Base-by-base conservation (phyloP, 2,329 filamentous ascomycete species). In the Epicoccum nigrum region DNA sequence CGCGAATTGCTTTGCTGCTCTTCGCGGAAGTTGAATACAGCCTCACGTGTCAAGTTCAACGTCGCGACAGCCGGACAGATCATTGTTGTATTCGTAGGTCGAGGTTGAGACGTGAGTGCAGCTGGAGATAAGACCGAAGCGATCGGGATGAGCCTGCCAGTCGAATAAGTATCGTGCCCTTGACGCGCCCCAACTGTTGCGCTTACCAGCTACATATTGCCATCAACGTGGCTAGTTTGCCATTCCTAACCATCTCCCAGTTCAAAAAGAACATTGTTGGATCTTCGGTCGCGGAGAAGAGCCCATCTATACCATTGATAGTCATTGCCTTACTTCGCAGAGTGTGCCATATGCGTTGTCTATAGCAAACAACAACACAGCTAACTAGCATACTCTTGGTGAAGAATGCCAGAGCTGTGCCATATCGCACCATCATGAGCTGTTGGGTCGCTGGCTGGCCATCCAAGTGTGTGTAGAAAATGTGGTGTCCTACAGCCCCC, bases 311-410 rank as follows among this genome's bases (percentile, higher is more conserved):
- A 7, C 67, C 70, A 11, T 60, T 62, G 37, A 74, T 65, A 3
- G 72, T 74, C 69, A 74, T 67, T 1, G 71, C 69, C 38, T 69
- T 71, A 7, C 48, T 58, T 32, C 71, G 58, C 46, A 74, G 68
- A 0, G 72, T 73, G 32, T 68, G 63, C 72, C 72, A 74, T 55
- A 74, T 73, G 23, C 71, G 53, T 42, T 74, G 72, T 27, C 70
- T 59, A 41, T 74, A 74, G 47, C 68, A 69, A 31, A 74, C 55
- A 16, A 74, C 58, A 8, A 69, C 64, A 3, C 59, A 58, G 6
- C 68, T 70, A 7, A 73, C 71, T 33, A 74, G 58, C 20, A 64
- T 71, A 27, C 67, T 67, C 51, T 73, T 74, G 1, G 69, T 65
- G 27, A 73, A 74, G 46, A 72, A 74, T 4, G 70, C 71, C 49